Base-by-base conservation (phyloP, 352 stramenopile species). In the Phytophthora hibernalis region DNA sequence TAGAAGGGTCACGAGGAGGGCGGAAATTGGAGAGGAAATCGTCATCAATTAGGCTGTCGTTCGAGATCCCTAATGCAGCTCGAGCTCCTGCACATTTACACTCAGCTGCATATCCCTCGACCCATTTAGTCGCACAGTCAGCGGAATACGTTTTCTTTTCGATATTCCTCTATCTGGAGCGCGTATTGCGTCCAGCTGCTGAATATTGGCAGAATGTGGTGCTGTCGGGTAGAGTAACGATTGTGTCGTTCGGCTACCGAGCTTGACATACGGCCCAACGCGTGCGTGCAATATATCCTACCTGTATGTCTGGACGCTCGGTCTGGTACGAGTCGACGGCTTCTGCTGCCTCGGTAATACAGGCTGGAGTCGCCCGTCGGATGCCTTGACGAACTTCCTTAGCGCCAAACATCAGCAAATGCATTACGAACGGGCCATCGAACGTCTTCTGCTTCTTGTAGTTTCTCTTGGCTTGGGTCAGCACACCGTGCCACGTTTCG, bases 221-320 rank as follows among this genome's bases (percentile, higher is more conserved):
- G 5, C 2, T 18, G 10, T 16, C 35, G 35, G 7, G 51, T 28
- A 55, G 1, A 6, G 5, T 49, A 9, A 61, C 49, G 8, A 2
- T 16, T 16, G 45, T 13, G 24, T 44, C 56, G 5, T 53, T 57
- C 12, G 56, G 43, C 18, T 67, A 44, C 16, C 44, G 57, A 3
- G 53, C 40, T 40, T 63, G 56, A 18, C n/a, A 63, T 24, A 64
- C 50, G 0, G 51, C 44, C 44, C 51, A 68, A 24, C 57, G 58
- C 6, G 65, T 67, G 8, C 22, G 57, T 12, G 52, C 44, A 20
- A 68, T 61, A 5, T 68, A 44, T 1, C 58, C 65, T 35, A 54
- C 57, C 22, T 54, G 40, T 1, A 72, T 26, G 1, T 61, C 49
- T 11, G 35, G 7, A n/a, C 43, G 6, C 4, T 63, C 47, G 2